Evolutionary conservation across 2,329 filamentous ascomycete species (phyloP).

Genomic region (Calonectria multiphialidica): DNA sequence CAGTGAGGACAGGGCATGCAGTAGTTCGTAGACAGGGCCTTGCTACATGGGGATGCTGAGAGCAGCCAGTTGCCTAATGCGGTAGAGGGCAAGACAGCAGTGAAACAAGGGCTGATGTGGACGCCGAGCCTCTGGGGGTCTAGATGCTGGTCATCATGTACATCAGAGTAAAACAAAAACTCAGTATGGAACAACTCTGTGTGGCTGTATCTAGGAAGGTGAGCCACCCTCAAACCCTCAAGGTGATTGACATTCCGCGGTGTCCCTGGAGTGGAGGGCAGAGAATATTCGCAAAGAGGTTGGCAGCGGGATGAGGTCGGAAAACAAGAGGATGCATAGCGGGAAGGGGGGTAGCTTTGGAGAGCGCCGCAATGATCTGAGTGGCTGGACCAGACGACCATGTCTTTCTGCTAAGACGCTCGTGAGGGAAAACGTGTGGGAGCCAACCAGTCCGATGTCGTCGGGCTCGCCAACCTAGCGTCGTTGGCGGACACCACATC

Average conservation of each 20-base stretch:
- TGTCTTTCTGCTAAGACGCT: slow-evolving; percentile 30
- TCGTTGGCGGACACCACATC: slow-evolving; percentile 37
- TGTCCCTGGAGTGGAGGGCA: background rate
- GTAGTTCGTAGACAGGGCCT: slow-evolving; percentile 32
- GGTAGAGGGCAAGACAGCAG: slow-evolving; percentile 24
- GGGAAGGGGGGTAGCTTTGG: slow-evolving; percentile 17
- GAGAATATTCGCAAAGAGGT: slow-evolving; percentile 16
- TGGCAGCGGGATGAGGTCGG: slow-evolving; percentile 7
- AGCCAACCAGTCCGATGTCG: slow-evolving; percentile 23
- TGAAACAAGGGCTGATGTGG: slow-evolving; percentile 35
- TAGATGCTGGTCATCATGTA: slow-evolving; percentile 30
- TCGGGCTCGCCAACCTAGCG: slow-evolving; percentile 25
- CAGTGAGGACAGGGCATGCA: slow-evolving; percentile 35
- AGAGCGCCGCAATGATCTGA: slow-evolving; percentile 21
- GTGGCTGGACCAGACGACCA: slow-evolving; percentile 33
- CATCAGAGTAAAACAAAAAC: slow-evolving; percentile 16
- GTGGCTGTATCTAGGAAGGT: background rate
- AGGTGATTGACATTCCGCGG: slow-evolving; percentile 11
- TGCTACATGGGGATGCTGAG: slow-evolving; percentile 23
- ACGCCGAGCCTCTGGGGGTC: slow-evolving; percentile 34
- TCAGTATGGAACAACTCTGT: slow-evolving; percentile 19
- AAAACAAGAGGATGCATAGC: slow-evolving; percentile 1
- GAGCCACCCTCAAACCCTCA: background rate
- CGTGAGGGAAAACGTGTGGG: slow-evolving; percentile 22
- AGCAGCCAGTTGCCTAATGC: slow-evolving; percentile 34